Percentiles rank a stretch among this genome's conserved stretches.
Evolutionary conservation across 371 early-diverging fungal genomes (phyloP).

Genomic region (Quaeritorhiza haematococci): DNA sequence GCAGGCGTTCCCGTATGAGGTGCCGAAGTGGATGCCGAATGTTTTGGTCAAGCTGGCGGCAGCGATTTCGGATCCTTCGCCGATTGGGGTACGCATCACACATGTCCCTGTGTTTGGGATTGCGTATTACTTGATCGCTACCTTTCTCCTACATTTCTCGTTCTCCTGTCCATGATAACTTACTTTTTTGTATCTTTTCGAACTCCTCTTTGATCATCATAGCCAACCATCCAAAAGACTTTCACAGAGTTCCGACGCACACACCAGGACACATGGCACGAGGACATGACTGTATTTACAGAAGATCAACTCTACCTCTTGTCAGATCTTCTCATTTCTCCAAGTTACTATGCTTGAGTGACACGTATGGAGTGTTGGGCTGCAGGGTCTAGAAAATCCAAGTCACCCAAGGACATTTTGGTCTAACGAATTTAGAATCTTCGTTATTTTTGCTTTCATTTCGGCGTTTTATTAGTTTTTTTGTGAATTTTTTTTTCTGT

Average conservation of each 20-base stretch:
- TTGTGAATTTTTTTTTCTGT: too few relatives aligned
- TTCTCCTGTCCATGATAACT: background rate
- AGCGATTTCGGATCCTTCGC: slow-evolving; percentile 81
- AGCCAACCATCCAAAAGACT: slow-evolving; percentile 75
- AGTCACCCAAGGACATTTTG: too few relatives aligned
- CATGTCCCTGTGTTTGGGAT: background rate
- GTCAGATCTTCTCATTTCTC: slow-evolving; percentile 83
- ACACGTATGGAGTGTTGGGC: too few relatives aligned
- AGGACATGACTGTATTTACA: slow-evolving; percentile 71
- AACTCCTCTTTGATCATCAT: background rate
- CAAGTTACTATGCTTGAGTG: too few relatives aligned
- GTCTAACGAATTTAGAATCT: too few relatives aligned
- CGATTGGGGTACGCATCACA: slow-evolving; percentile 59
- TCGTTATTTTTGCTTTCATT: too few relatives aligned
- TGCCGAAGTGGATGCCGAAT: slow-evolving; percentile 86
- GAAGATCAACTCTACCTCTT: slow-evolving; percentile 72
- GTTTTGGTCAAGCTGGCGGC: slow-evolving; percentile 67
- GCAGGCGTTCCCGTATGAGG: slow-evolving; percentile 85
- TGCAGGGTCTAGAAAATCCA: too few relatives aligned
- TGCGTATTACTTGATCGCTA: slow-evolving; percentile 1
- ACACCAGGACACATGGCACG: slow-evolving; percentile 92
- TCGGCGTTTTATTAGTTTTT: too few relatives aligned
- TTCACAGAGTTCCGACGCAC: slow-evolving; percentile 89
- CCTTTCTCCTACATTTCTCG: background rate
- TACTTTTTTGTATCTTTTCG: slow-evolving; percentile 1